phyloP scores from a whole-genome alignment of 2,329 filamentous ascomycete genomes.

The Elsinoe ampelina region DNA sequence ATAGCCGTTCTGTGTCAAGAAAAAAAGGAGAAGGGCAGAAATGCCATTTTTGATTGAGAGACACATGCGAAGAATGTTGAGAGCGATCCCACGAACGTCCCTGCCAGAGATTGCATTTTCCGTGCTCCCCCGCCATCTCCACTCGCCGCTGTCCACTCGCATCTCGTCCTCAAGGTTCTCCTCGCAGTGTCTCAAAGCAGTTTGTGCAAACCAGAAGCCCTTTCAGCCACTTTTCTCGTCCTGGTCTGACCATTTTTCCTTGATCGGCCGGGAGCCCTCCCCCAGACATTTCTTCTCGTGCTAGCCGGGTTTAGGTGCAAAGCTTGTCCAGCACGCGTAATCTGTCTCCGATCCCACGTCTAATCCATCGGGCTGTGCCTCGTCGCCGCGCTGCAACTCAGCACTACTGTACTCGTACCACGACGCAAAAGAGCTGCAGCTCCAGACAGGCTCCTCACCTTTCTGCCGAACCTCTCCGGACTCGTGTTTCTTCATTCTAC shows the following conservation, averaged over 20 bases:
- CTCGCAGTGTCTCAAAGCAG: not conserved
- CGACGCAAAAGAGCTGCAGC: not conserved
- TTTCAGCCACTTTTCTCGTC: slow-evolving; percentile 2
- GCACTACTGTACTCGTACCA: not conserved
- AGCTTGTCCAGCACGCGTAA: slow-evolving; percentile 11
- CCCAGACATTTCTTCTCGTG: not conserved
- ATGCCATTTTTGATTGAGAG: not conserved
- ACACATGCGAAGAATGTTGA: slow-evolving; percentile 1
- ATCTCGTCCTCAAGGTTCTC: not conserved
- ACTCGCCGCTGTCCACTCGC: not conserved
- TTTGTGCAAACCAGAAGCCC: not conserved
- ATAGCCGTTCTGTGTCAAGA: slow-evolving; percentile 4
- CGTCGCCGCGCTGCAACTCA: not conserved
- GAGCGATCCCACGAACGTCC: not conserved
- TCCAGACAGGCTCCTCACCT: not conserved
- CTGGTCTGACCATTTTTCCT: not conserved
- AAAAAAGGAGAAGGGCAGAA: not conserved
- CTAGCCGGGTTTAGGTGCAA: slow-evolving; percentile 6
- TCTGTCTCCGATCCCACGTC: slow-evolving; percentile 2
- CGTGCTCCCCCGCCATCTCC: not conserved
- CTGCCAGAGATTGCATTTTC: not conserved
- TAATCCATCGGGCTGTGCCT: slow-evolving; percentile 6
- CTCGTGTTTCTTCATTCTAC: not conserved
- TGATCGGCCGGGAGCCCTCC: not conserved
- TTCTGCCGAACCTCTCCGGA: slow-evolving; percentile 1